A percentile compares a stretch with the other conserved stretches of the same genome.
phyloP scores from a whole-genome alignment of 2,329 filamentous ascomycete genomes.

The Fusarium sp. region DNA sequence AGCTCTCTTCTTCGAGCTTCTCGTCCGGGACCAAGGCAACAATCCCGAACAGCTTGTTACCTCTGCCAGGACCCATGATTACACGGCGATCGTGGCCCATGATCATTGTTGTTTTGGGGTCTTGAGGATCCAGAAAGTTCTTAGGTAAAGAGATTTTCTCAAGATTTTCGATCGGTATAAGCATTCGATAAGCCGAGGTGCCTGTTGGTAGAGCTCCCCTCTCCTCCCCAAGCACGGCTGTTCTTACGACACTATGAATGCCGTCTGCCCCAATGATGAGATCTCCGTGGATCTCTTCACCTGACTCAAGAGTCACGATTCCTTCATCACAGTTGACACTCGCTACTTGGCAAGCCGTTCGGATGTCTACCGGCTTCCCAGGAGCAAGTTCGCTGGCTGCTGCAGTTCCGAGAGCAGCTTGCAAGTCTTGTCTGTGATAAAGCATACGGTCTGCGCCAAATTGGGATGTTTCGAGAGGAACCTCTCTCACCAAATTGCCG shows the following conservation, averaged over 20 bases:
- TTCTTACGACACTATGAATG: slow-evolving; percentile 42
- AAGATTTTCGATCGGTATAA: slow-evolving; percentile 38
- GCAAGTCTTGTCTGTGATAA: slow-evolving; percentile 43
- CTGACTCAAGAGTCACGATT: slow-evolving; percentile 34
- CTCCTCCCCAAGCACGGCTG: slow-evolving; percentile 34
- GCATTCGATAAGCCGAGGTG: slow-evolving; percentile 44
- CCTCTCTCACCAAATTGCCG: slow-evolving; percentile 36
- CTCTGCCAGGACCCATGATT: slow-evolving; percentile 43
- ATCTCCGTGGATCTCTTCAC: slow-evolving; percentile 35
- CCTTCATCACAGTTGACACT: slow-evolving; percentile 36
- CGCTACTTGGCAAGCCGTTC: slow-evolving; percentile 34
- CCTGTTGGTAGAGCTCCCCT: slow-evolving; percentile 36
- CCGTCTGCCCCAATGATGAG: slow-evolving; percentile 45
- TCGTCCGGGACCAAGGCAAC: slow-evolving; percentile 42
- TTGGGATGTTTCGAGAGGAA: slow-evolving; percentile 32
- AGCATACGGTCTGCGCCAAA: slow-evolving; percentile 44
- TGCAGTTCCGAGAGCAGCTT: slow-evolving; percentile 33
- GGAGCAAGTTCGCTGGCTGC: slow-evolving; percentile 20
- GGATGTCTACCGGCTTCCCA: slow-evolving; percentile 34
- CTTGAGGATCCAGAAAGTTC: slow-evolving; percentile 22
- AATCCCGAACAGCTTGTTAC: slow-evolving; percentile 39
- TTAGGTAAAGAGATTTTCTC: slow-evolving; percentile 14
- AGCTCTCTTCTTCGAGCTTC: slow-evolving; percentile 34
- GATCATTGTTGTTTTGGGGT: slow-evolving; percentile 42
- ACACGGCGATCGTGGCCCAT: slow-evolving; percentile 43